Evolutionary conservation across 176 grass and related monocot species (phyloP), one percentile per base, ranked within the genome.

Genomic region (Microstegium vimineum): DNA sequence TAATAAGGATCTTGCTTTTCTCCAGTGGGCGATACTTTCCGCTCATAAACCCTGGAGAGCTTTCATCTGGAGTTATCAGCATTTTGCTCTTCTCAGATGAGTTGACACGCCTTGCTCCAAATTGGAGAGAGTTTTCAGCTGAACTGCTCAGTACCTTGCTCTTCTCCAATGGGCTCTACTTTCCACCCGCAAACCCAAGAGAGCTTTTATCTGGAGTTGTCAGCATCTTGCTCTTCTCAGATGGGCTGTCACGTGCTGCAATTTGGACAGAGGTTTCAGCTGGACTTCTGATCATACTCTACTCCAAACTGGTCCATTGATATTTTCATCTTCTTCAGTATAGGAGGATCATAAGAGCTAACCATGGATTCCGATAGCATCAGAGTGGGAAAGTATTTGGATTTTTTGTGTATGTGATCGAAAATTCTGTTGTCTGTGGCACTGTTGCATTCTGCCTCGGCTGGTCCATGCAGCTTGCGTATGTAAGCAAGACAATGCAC

Each of bases 351-450:
- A 61, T 90, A 89, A 62, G 92, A 89, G 74, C 80, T 78, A 84
- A 89, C 90, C 90, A 93, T 98, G 43, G 86, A 87, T 56, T 86
- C 88, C 0, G 95, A 98, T 36, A 90, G 26, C 79, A 78, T 69
- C 31, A 85, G 78, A 67, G 67, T 84, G 38, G 90, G 92, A 13
- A 94, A 91, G 63, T 81, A 87, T 77, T 80, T 90, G 13, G 90
- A 98, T 75, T 94, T 98, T 71, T 88, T 94, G 43, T 88, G 88
- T 83, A 98, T 98, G 84, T 94, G 92, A 79, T 93, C 84, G 35
- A 98, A 98, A 79, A 94, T 88, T 40, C 71, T 82, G 59, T 76
- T 78, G 43, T 56, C 67, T 12, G 67, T 90, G 2, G 54, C 76
- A 75, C 40, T 79, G 91, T 76, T 93, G 66, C 25, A 74, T 79